Conservation (phyloP, 768 basidiomycete species). For the Daedaleopsis sinensis region DNA sequence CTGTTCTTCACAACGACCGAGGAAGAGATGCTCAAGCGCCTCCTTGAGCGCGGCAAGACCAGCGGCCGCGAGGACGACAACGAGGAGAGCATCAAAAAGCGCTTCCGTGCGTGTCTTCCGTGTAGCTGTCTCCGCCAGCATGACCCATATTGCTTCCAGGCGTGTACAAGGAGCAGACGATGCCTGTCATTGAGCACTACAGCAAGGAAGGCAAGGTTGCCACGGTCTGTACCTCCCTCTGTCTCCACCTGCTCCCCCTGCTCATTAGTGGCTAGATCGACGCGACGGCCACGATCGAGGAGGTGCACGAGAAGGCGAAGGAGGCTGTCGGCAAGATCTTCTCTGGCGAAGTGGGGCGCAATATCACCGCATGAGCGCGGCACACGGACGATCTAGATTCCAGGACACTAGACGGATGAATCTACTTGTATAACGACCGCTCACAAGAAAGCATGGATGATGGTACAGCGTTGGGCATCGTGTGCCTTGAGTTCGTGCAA, state of each 20-base stretch:
- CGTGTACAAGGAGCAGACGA: constrained; percentile 85
- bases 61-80: constrained; percentile 98
- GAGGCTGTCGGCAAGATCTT: constrained; percentile 56
- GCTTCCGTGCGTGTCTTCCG: constrained; percentile 72
- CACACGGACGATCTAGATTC: constrained; percentile 13
- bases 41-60: constrained; percentile 90
- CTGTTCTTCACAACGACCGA: constrained; percentile 89
- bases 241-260: background rate
- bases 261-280: constrained; percentile 53
- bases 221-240: constrained; percentile 53
- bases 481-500: background rate
- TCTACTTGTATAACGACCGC: constrained; percentile 2
- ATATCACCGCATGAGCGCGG: constrained; percentile 27
- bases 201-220: constrained; percentile 67
- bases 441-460: background rate
- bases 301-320: constrained; percentile 67
- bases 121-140: background rate
- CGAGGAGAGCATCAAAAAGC: constrained; percentile 90
- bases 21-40: constrained; percentile 81
- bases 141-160: constrained; percentile 40
- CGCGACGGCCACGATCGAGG: constrained; percentile 66
- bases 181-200: constrained; percentile 94
- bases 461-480: background rate
- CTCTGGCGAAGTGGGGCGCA: constrained; percentile 27
- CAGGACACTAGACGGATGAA: constrained; percentile 15